A percentile compares a stretch with the other conserved stretches of the same genome.
Evolutionary conservation across 73 alveolate species (phyloP).

Genomic region (Paramecium octaurelia): DNA sequence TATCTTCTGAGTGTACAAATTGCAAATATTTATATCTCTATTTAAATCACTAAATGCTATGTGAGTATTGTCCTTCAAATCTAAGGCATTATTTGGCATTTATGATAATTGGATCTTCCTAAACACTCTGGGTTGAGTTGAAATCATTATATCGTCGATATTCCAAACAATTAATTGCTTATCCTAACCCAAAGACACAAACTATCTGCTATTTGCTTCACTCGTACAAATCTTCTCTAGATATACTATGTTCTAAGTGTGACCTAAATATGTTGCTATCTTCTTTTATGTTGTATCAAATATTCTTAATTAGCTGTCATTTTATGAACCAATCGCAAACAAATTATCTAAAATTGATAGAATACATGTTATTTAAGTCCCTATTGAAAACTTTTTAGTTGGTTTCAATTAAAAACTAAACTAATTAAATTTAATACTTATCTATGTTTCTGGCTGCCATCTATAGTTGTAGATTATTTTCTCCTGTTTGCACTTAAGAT

Average conservation of each 20-base stretch:
- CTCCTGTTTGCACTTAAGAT: slow-evolving; percentile 36
- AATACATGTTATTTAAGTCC: background rate
- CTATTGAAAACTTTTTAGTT: background rate
- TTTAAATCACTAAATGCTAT: slow-evolving; percentile 39
- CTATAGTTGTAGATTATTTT: background rate
- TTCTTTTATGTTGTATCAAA: slow-evolving; percentile 9
- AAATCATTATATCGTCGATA: background rate
- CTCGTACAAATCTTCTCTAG: background rate
- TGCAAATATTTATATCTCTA: slow-evolving; percentile 14
- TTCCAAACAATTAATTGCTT: slow-evolving; percentile 20
- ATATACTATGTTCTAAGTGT: background rate
- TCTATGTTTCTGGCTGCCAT: slow-evolving; percentile 40
- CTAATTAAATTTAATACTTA: background rate
- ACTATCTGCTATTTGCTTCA: slow-evolving; percentile 1
- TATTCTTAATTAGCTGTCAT: background rate
- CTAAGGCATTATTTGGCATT: slow-evolving; percentile 8
- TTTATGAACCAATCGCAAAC: slow-evolving; percentile 37
- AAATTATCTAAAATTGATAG: background rate
- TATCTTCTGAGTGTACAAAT: slow-evolving; percentile 29
- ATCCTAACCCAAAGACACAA: slow-evolving; percentile 14
- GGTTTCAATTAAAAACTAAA: slow-evolving; percentile 31
- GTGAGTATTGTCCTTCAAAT: slow-evolving; percentile 16
- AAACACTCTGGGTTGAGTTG: slow-evolving; percentile 8
- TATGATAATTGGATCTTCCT: background rate
- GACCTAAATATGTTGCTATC: background rate